These are phyloP conservation scores for Acanthamoeba sp. DNA, from an alignment of 208 protist genomes.

Conservation along the genomic window DNA sequence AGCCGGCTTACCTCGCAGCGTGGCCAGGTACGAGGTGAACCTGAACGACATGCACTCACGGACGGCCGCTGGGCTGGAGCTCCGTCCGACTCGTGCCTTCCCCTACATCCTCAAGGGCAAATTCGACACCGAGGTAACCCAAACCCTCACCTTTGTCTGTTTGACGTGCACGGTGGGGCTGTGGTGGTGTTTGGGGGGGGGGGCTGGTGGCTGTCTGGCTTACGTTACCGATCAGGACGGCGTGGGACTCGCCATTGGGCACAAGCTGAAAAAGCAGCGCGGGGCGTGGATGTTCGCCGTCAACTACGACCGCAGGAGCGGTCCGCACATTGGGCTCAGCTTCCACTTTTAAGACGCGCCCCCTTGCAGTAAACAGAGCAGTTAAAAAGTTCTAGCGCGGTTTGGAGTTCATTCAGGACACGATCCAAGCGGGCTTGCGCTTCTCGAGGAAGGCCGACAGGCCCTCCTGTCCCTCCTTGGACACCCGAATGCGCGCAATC, in stretches of 20 bases:
- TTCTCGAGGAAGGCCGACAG: conserved; percentile 77
- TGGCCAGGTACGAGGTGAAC: conserved; percentile 3
- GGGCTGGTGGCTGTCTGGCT: not conserved
- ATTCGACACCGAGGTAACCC: not conserved
- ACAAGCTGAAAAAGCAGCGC: not conserved
- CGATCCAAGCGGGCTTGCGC: conserved; percentile 73
- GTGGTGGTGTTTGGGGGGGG: no score
- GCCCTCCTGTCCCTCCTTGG: conserved; percentile 69
- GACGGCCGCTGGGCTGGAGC: conserved; percentile 6
- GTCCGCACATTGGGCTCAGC: conserved; percentile 10
- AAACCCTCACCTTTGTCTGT: not conserved
- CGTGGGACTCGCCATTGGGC: not conserved
- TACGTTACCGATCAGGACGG: conserved; percentile 7
- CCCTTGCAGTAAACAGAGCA: no score
- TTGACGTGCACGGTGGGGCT: no score
- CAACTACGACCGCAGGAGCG: conserved; percentile 48
- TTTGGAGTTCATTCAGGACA: not conserved
- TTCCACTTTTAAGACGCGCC: not conserved
- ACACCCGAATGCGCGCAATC: conserved; percentile 72
- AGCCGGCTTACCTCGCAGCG: not conserved
- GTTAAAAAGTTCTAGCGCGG: no score
- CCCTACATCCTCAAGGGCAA: conserved; percentile 43
- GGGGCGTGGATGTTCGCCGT: conserved; percentile 12
- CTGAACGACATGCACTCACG: not conserved
- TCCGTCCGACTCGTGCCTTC: not conserved